Evolutionary conservation across 768 basidiomycete genomes (phyloP), one percentile per base, ranked within the genome.

Genomic region (Russula compacta): DNA sequence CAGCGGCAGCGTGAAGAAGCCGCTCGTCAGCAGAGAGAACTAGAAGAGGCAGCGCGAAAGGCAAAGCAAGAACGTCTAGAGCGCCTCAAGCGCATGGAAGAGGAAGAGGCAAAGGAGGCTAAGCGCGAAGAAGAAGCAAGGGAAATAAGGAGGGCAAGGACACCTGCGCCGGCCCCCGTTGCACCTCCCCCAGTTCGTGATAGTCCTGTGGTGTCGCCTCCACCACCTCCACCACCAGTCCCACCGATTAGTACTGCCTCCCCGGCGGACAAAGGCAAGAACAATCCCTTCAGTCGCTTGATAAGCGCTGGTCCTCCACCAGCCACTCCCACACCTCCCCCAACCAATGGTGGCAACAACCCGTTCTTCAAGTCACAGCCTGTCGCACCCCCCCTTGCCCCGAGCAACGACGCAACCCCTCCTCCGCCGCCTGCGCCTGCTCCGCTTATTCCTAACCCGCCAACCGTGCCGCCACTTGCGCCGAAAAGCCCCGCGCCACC

Each of bases 201-300:
- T 44, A 32, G 69, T 5, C 48, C 72, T 24, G 64, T 73, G n/a
- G 65, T 72, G 36, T 69, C 71, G 11, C 68, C 76, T 17, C 68
- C 76, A 35, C 69, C 71, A 9, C 68, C 76, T 17, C 68, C 76
- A 1, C 72, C 77, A n/a, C 71, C 81, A 2, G 71, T 76, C 29
- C 69, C 74, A 0, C 70, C 78, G 33, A 66, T 76, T 36, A 60
- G 69, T 38, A 48, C 71, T 6, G 55, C 67, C 4, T 66, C 68
- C 38, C 69, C 78, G 19, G 53, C 71, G 1, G 78, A 82, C 42
- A 84, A 83, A 66, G 76, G 83, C 5, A 78, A 77, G 54, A 90
- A 83, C 9, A 94, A 94, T 71, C 92, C 92, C 0, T 95, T 95
- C 71, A 88, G 82, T 71, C 80, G 81, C 12, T 67, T 92, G 44